Conservation (phyloP, 163 green algal species). For the Volvox carteri region DNA sequence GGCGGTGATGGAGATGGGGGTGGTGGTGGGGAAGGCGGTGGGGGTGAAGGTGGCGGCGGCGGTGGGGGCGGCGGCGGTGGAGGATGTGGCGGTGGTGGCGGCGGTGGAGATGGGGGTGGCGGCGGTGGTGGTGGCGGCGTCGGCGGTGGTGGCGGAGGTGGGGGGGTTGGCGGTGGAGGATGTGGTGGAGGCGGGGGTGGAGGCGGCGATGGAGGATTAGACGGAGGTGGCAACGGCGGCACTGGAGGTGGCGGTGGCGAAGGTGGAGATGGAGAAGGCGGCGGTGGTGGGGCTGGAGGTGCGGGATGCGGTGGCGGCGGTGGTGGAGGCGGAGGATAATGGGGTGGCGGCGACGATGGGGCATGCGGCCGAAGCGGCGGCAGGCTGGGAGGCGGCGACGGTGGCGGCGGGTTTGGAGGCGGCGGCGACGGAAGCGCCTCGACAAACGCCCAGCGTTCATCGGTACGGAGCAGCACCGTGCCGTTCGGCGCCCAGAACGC, state of each 20-base stretch:
- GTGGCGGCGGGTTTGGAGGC: background rate
- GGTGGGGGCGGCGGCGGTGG: background rate
- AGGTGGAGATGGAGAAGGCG: background rate
- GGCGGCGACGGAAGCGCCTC: background rate
- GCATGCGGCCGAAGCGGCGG: background rate
- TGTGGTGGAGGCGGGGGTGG: background rate
- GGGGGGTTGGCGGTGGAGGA: background rate
- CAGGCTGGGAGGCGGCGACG: background rate
- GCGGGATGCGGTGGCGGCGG: background rate
- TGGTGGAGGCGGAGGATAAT: background rate
- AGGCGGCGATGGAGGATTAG: background rate
- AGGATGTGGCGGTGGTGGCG: background rate
- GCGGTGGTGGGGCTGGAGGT: background rate
- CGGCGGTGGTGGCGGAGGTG: background rate
- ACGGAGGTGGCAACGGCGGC: background rate
- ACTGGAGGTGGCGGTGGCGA: background rate
- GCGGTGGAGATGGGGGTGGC: background rate
- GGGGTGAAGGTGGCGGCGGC: background rate
- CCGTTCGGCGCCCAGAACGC: slow-evolving; percentile 1
- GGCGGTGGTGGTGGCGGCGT: background rate
- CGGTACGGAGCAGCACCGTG: background rate
- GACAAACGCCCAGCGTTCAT: background rate
- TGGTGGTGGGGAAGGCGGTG: background rate
- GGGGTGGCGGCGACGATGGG: background rate
- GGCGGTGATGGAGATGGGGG: background rate